Base-by-base conservation (phyloP, 352 stramenopile species). In the Phytopythium litorale region DNA sequence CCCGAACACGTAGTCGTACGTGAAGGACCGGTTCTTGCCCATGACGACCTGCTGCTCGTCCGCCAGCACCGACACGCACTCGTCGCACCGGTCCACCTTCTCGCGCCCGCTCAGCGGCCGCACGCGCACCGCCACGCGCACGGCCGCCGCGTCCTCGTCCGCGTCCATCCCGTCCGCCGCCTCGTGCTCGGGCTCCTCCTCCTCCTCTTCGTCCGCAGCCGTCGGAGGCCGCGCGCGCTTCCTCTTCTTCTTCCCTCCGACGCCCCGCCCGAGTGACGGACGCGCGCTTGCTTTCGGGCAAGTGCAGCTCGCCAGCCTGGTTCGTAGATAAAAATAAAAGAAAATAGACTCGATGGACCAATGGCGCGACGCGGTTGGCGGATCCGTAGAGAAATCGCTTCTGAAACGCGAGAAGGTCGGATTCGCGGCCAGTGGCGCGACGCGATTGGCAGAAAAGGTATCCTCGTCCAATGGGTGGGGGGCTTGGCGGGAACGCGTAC, bases 1-100 rank as follows among this genome's bases (percentile, higher is more conserved):
- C 59, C 85, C 81, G 70, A 89, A 96, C 28, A 92, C 84, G 70
- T 96, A 92, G 71, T 96, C 88, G 82, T 94, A 96, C 63, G 88
- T 96, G 69, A 96, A 96, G 61, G 85, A 80, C 56, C 82, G 79
- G 68, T 95, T 93, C 78, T 94, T 93, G 65, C 83, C 84, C 75
- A 92, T 91, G 54, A 96, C 80, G 62, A 96, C 81, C 75, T 96
- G 87, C 60, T 73, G 79, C 62, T 93, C 87, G 42, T 83, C 79
- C 49, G 91, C 84, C 50, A 94, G 78, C 28, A 94, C 81, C 19
- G 85, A 92, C 42, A 95, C 76, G 65, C 87, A 94, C 68, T 96
- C 88, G 63, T 94, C 84, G 58, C 86, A 92, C 30, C 86, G 86
- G 65, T 96, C 88, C 11, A 96, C 84, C 59, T 96, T 96, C 70